Evolutionary conservation across 805 yeast species (phyloP), one percentile per base, ranked within the genome.

Genomic region (Blastobotrys robertii): DNA sequence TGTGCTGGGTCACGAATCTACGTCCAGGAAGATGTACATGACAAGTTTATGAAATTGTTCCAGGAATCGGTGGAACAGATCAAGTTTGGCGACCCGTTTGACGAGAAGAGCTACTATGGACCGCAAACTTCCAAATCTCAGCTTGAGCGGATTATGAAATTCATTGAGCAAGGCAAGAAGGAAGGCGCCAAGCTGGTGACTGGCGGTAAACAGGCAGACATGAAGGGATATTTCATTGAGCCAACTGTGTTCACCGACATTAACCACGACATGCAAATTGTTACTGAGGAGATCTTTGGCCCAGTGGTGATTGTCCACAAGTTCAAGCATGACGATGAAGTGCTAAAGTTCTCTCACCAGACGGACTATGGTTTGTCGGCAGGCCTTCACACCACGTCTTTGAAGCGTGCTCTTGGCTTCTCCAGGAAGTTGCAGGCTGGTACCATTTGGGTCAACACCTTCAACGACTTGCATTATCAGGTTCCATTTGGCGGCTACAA

Each of bases 1-100:
- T 81, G 86, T 57, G 95, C 95, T 15, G 88, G 94, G 51, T 86
- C 96, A 34, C 80, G 97, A 67, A 67, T 88, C 47, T 83, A 82
- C 60, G 81, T 87, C 44, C 95, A 88, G 65, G 88, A 82, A 49
- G 74, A 76, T 30, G 69, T 85, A 50, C 82, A 88, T 66, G 94
- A 87, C 47, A 68, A 76, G 58, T 75, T 86, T 48, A 59, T 85
- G 45, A 67, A 66, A 30, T 74, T 67, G 52, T 76, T 83, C 57
- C 69, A 68, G 50, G 56, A 59, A 29, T 73, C 73, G 43, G 70
- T 77, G 41, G 73, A 75, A 52, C n/a, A 38, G 32, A 65, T 52
- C 16, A 52, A 51, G 33, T 50, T 54, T 22, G 97, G 96, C 56
- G 73, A 77, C 58, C 94, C 94, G 61, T 84, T 83, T 63, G 81